A percentile compares a stretch with the other conserved stretches of the same genome.
Evolutionary conservation across 768 basidiomycete genomes (phyloP).

Genomic region (Dioszegia crocea): DNA sequence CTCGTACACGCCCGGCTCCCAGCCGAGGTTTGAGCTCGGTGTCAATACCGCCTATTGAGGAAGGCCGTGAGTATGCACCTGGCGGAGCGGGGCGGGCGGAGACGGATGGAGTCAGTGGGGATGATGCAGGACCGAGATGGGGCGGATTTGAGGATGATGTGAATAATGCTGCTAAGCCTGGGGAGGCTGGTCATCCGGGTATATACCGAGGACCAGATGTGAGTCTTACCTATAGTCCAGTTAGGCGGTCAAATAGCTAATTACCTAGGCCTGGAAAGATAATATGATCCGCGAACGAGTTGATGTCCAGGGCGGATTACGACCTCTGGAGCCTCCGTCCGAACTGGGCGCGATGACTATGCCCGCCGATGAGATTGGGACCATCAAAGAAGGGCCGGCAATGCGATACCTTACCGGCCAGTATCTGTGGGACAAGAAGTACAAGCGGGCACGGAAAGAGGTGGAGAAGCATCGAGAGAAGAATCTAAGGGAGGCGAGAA

Average conservation of each 20-base stretch:
- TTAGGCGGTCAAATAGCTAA: not conserved
- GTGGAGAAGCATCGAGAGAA: slow-evolving; percentile 32
- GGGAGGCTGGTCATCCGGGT: slow-evolving; percentile 25
- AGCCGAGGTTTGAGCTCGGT: not conserved
- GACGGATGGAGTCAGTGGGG: slow-evolving; percentile 14
- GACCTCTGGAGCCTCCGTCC: slow-evolving; percentile 68
- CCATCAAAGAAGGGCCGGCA: slow-evolving; percentile 67
- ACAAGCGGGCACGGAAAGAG: slow-evolving; percentile 29
- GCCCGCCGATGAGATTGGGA: slow-evolving; percentile 65
- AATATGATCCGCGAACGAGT: slow-evolving; percentile 90
- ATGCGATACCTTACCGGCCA: slow-evolving; percentile 65
- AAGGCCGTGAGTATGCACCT: not conserved
- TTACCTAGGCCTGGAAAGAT: slow-evolving; percentile 49
- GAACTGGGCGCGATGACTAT: slow-evolving; percentile 66
- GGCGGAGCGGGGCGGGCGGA: not conserved
- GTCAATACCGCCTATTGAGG: not conserved
- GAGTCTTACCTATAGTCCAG: not conserved
- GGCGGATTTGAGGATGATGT: slow-evolving; percentile 16
- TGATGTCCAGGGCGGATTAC: slow-evolving; percentile 72
- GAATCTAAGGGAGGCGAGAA: slow-evolving; percentile 30
- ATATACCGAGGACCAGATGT: slow-evolving; percentile 33
- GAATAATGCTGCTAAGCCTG: slow-evolving; percentile 19
- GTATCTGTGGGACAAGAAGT: slow-evolving; percentile 45
- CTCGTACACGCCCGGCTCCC: not conserved
- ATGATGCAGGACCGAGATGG: slow-evolving; percentile 42